Base-by-base conservation (phyloP, 129 eudicot genomes). In the Lonicera japonica region DNA sequence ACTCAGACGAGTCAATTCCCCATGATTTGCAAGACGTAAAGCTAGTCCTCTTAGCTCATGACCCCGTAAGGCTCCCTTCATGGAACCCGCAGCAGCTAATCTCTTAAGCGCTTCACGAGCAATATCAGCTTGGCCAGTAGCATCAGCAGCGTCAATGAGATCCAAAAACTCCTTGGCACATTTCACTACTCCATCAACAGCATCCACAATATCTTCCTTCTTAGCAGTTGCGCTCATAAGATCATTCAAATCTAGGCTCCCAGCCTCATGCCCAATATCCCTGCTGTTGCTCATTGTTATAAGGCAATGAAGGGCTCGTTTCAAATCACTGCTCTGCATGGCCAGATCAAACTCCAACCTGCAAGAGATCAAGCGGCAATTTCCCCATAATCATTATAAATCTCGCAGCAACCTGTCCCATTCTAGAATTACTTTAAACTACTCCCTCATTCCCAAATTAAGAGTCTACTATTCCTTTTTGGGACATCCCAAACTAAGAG, bases 131-230 rank as follows among this genome's bases (percentile, higher is more conserved):
- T 92, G 98, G 25, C 81, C 98, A 34, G 98, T 92, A 59, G 98
- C 98, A 85, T 92, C 98, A 20, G 98, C 98, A 63, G 98, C 96
- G 78, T 92, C 98, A 60, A 88, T 85, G 60, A 92, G 85, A 52
- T 79, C 95, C 75, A 92, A 63, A 66, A 92, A 92, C 64, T 92
- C 96, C 65, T 82, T 90, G 0, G 87, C 96, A 67, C 73, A 92
- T 67, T 92, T 92, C 19, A 82, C 95, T 21, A 92, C 87, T 59
- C 98, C 98, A 59, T 92, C 91, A 21, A 92, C 98, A 60, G 98
- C 98, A 51, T 92, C 98, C 66, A 92, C 95, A 64, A 92, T 72
- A 71, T 85, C 75, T 74, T 87, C 98, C 72, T 82, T 92, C 70
- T 87, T 88, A 16, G 83, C 64, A 40, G 96, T 77, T 63, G 87